Evolutionary conservation across 106 monocot species (phyloP).

Genomic region (Dendrobium catenatum): DNA sequence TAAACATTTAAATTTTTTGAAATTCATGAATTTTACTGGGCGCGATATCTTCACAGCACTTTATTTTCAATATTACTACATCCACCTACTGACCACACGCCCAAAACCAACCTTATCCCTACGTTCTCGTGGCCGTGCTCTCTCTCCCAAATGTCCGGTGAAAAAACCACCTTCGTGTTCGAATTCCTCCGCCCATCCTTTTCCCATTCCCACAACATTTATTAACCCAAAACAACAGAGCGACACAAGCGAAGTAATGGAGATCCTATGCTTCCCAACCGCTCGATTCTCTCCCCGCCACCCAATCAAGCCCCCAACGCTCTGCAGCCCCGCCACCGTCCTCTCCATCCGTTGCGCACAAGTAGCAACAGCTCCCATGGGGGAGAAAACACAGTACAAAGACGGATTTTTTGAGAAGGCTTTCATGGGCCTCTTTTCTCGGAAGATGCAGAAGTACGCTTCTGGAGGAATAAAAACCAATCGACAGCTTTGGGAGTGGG

Average conservation of each 20-base stretch:
- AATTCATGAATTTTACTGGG: too few relatives aligned
- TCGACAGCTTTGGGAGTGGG: constrained; percentile 52
- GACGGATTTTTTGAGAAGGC: constrained; percentile 69
- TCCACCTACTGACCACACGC: neutral
- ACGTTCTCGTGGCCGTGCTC: neutral
- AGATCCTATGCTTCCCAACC: constrained; percentile 18
- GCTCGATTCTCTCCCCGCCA: neutral
- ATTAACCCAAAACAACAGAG: neutral
- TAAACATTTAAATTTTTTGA: too few relatives aligned
- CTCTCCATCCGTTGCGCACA: constrained; percentile 33
- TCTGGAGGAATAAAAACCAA: neutral
- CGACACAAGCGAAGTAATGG: constrained; percentile 18
- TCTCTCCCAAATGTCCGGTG: neutral
- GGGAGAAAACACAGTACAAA: constrained; percentile 78
- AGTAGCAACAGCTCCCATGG: constrained; percentile 86
- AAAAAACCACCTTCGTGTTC: neutral
- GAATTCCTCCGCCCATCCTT: neutral
- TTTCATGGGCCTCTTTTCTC: constrained; percentile 86
- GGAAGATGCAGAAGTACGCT: constrained; percentile 91
- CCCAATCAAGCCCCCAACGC: neutral
- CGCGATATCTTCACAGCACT: too few relatives aligned
- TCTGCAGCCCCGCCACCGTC: neutral
- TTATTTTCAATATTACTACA: too few relatives aligned
- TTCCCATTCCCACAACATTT: neutral
- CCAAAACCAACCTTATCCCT: neutral